These are phyloP conservation scores for Drechslerella dactyloides DNA, from an alignment of 2,329 filamentous ascomycete genomes.

Conservation along the genomic window DNA sequence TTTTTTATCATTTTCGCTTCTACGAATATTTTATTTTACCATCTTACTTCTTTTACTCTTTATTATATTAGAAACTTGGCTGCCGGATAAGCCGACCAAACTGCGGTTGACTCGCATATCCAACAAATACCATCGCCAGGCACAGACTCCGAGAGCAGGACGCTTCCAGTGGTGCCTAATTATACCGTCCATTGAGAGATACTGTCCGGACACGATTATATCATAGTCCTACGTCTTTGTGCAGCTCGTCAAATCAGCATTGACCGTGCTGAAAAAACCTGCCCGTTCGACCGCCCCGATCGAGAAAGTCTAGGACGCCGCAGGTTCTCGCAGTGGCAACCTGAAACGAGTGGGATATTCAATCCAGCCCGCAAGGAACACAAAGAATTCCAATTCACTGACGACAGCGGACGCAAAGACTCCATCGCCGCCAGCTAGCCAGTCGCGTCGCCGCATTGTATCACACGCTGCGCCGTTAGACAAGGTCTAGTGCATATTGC, in stretches of 20 bases:
- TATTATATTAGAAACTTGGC: conserved; percentile 25
- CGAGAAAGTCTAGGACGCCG: conserved; percentile 13
- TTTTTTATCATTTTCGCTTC: conserved; percentile 16
- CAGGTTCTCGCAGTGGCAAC: conserved; percentile 15
- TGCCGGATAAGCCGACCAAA: conserved; percentile 33
- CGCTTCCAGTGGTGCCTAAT: conserved; percentile 22
- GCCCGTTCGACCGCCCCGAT: neutral
- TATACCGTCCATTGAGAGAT: neutral
- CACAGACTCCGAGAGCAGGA: neutral
- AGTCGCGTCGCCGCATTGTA: too few relatives aligned
- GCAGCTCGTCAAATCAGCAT: conserved; percentile 2
- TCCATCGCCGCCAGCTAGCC: too few relatives aligned
- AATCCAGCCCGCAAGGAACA: neutral
- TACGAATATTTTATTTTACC: neutral
- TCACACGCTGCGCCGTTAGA: neutral
- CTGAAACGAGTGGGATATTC: conserved; percentile 30
- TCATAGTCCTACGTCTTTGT: neutral
- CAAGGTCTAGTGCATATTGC: neutral
- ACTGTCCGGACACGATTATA: neutral
- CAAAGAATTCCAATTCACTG: conserved; percentile 7
- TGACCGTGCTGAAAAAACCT: neutral
- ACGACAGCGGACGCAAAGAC: conserved; percentile 2
- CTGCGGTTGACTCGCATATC: conserved; percentile 46
- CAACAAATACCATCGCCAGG: conserved; percentile 5
- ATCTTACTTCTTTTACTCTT: conserved; percentile 5